phyloP scores from a whole-genome alignment of 179 eudicot species.

The Sideroxylon spinosum region DNA sequence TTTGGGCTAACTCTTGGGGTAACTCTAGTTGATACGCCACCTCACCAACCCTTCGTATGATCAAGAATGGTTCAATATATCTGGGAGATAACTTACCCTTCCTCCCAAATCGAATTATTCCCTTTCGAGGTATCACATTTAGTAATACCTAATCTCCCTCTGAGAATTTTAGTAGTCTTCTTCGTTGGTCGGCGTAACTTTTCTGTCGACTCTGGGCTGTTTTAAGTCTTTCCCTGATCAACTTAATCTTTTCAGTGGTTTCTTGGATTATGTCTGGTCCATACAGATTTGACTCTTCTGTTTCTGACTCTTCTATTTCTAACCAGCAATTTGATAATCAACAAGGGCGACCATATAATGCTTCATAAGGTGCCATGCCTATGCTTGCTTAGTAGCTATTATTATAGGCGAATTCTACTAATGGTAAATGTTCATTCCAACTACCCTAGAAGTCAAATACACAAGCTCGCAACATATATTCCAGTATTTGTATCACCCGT shows the following conservation, averaged over 20 bases:
- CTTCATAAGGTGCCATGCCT: too few species aligned
- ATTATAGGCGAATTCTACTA: too few species aligned
- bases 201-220: conserved; percentile 12
- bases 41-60: background rate
- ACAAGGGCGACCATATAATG: too few species aligned
- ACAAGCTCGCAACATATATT: too few species aligned
- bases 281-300: too few species aligned
- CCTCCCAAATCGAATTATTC: conserved; percentile 9
- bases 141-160: conserved; percentile 10
- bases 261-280: conserved; percentile 8
- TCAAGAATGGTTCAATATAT: conserved; percentile 7
- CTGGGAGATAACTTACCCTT: conserved; percentile 14
- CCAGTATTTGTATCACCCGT: too few species aligned
- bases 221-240: background rate
- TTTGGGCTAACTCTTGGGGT: background rate
- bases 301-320: too few species aligned
- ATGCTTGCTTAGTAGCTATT: too few species aligned
- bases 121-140: background rate
- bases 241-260: background rate
- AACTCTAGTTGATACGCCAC: background rate
- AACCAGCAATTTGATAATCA: too few species aligned
- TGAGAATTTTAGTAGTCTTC: background rate
- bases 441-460: too few species aligned
- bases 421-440: too few species aligned
- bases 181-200: background rate